Conservation (phyloP, 805 yeast genomes). For the Candida insectalens region DNA sequence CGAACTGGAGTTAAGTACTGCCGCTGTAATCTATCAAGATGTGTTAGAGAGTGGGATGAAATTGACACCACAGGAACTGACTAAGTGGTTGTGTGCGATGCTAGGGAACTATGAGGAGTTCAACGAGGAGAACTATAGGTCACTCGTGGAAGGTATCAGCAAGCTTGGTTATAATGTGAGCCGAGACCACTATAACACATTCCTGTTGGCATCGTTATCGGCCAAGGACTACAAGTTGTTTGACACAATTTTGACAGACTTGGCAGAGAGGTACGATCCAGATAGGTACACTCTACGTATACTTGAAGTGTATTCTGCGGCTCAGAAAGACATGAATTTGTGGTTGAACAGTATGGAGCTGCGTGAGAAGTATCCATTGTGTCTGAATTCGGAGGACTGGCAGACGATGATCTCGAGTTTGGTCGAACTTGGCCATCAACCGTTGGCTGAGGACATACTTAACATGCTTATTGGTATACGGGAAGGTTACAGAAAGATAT, state of each 20-base stretch:
- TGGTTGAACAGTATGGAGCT: constrained; percentile 15
- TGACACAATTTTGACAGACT: background rate
- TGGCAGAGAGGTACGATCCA: constrained; percentile 6
- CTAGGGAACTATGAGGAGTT: constrained; percentile 7
- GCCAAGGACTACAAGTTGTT: background rate
- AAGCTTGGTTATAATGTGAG: constrained; percentile 7
- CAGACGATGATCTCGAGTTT: constrained; percentile 9
- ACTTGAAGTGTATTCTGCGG: constrained; percentile 9
- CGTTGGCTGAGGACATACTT: constrained; percentile 13
- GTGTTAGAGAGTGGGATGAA: constrained; percentile 10
- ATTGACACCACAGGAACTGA: constrained; percentile 12
- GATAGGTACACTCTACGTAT: constrained; percentile 11
- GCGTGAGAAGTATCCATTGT: constrained; percentile 8
- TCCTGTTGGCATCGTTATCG: constrained; percentile 1
- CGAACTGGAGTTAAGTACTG: constrained; percentile 5
- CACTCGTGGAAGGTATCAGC: constrained; percentile 5
- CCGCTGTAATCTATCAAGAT: constrained; percentile 11
- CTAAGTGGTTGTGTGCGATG: constrained; percentile 8
- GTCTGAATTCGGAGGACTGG: constrained; percentile 9
- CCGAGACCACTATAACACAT: constrained; percentile 2
- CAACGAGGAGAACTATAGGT: constrained; percentile 6
- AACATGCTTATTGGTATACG: constrained; percentile 10
- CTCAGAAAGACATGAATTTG: constrained; percentile 7
- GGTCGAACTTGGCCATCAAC: constrained; percentile 4
- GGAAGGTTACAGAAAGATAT: constrained; percentile 8